These are phyloP conservation scores for Chlorella variabilis DNA, from an alignment of 163 green algal species.

Conservation along the genomic window DNA sequence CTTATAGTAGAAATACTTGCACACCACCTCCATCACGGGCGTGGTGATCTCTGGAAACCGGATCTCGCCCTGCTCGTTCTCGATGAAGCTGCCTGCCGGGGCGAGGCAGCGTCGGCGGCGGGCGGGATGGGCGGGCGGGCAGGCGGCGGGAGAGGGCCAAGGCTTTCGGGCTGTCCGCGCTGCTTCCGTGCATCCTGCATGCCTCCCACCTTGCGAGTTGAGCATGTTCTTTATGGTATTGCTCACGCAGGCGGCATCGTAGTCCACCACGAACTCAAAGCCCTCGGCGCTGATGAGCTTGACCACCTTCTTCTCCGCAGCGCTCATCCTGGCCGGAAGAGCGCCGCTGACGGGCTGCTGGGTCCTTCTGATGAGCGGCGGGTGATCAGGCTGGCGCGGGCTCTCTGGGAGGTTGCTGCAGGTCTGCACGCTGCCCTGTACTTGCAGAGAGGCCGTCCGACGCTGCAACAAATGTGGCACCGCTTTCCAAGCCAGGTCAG, in stretches of 20 bases:
- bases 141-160: neutral
- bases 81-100: constrained; percentile 93
- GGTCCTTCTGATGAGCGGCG: no score
- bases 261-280: constrained; percentile 97
- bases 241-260: constrained; percentile 93
- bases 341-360: neutral
- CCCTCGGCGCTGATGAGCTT: constrained; percentile 95
- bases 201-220: constrained; percentile 80
- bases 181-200: neutral
- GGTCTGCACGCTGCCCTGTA: no score
- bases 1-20: constrained; percentile 99
- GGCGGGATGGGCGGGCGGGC: neutral
- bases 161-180: no score
- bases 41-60: constrained; percentile 94
- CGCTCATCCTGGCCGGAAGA: neutral
- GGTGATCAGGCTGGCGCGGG: no score
- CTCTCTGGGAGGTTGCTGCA: no score
- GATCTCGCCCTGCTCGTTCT: constrained; percentile 90
- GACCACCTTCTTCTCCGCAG: constrained; percentile 64
- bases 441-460: no score
- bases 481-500: no score
- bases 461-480: no score
- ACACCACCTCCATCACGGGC: constrained; percentile 93
- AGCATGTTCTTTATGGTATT: constrained; percentile 99
- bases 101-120: no score